These are phyloP conservation scores for Penicillium desertorum DNA, from an alignment of 495 filamentous ascomycete species.

Conservation along the genomic window DNA sequence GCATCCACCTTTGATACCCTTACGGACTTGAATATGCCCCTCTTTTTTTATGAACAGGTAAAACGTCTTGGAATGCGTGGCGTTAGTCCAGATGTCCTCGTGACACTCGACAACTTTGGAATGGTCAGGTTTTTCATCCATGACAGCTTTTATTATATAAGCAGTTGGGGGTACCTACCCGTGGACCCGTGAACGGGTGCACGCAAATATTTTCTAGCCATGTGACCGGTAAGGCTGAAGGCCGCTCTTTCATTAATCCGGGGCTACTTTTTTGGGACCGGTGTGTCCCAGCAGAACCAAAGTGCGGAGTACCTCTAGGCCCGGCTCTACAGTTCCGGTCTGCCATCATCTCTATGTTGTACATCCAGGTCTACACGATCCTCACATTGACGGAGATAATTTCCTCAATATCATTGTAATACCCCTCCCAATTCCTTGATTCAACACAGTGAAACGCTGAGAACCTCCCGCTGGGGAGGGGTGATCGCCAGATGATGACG, in stretches of 20 bases:
- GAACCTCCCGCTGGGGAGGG: slow-evolving; percentile 30
- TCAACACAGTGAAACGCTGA: not conserved
- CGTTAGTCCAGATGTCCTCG: not conserved
- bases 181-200: too few relatives aligned
- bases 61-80: not conserved
- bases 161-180: not conserved
- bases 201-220: too few relatives aligned
- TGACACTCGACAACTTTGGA: not conserved
- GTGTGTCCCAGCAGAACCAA: slow-evolving; percentile 1
- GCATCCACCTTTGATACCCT: not conserved
- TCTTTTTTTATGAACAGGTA: not conserved
- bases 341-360: not conserved
- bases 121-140: too few relatives aligned
- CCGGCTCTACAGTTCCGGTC: slow-evolving; percentile 8
- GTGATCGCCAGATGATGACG: slow-evolving; percentile 47
- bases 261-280: not conserved
- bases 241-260: not conserved
- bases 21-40: too few relatives aligned
- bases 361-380: not conserved
- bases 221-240: not conserved
- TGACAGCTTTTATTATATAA: not conserved
- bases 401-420: not conserved
- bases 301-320: slow-evolving; percentile 12
- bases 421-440: not conserved
- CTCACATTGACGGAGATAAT: not conserved